A percentile compares a stretch with the other conserved stretches of the same genome.
These are phyloP conservation scores for Quercus lobata DNA, from an alignment of 331 rosid genomes.

Conservation along the genomic window DNA sequence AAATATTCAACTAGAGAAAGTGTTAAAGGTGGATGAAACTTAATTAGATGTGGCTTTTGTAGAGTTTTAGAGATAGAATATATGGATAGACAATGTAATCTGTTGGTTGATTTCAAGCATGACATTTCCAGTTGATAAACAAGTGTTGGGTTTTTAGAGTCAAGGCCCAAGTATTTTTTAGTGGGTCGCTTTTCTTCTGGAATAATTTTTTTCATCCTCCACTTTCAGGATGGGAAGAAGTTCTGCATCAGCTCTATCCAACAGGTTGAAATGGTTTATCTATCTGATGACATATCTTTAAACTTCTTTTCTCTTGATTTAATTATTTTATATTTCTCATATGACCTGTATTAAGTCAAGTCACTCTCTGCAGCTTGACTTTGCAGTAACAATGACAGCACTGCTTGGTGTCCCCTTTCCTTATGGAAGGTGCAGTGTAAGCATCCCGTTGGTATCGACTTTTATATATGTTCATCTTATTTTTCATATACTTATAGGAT, in stretches of 20 bases:
- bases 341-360: slow-evolving; percentile 25
- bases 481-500: slow-evolving; percentile 9
- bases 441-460: slow-evolving; percentile 38
- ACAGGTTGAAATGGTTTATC: slow-evolving; percentile 61
- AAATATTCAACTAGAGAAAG: too few relatives aligned
- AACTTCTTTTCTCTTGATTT: not conserved
- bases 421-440: slow-evolving; percentile 98
- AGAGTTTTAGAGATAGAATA: too few relatives aligned
- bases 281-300: slow-evolving; percentile 12
- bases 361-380: slow-evolving; percentile 79
- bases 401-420: slow-evolving; percentile 95
- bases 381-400: slow-evolving; percentile 88
- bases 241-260: slow-evolving; percentile 70
- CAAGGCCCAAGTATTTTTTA: not conserved
- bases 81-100: too few relatives aligned
- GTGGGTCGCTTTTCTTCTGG: not conserved
- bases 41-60: too few relatives aligned
- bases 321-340: slow-evolving; percentile 18
- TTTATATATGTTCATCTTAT: slow-evolving; percentile 7
- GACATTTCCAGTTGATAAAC: too few relatives aligned
- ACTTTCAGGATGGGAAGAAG: slow-evolving; percentile 61
- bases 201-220: slow-evolving; percentile 10
- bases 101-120: too few relatives aligned
- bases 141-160: not conserved
- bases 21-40: not conserved